phyloP scores from a whole-genome alignment of 2,329 filamentous ascomycete genomes.

The Tolypocladium paradoxum region DNA sequence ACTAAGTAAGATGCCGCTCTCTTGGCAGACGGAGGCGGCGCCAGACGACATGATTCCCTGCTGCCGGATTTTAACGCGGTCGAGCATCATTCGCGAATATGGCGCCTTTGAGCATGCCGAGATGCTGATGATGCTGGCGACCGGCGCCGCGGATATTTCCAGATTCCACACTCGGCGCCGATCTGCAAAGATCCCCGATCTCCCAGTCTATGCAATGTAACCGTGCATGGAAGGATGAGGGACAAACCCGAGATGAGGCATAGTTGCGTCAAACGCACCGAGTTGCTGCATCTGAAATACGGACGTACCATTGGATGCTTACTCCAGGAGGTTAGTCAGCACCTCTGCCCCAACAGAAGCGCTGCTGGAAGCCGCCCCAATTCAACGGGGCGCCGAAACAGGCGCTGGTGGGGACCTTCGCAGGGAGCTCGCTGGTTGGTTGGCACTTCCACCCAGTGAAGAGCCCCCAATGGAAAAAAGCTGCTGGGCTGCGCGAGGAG shows the following conservation, averaged over 20 bases:
- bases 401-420: constrained; percentile 4
- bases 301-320: no score
- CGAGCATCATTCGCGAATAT: constrained; percentile 8
- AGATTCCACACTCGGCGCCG: no score
- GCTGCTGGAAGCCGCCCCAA: background rate
- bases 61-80: constrained; percentile 12
- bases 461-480: constrained; percentile 7
- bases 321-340: no score
- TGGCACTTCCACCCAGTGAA: background rate
- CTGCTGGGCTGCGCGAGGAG: constrained; percentile 1
- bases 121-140: background rate
- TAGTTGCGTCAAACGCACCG: no score
- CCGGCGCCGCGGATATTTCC: background rate
- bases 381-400: constrained; percentile 6
- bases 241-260: no score
- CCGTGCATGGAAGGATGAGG: no score
- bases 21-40: constrained; percentile 11
- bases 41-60: constrained; percentile 12
- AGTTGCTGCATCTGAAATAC: no score
- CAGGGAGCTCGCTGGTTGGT: constrained; percentile 4
- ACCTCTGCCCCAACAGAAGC: constrained; percentile 7
- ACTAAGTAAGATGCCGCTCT: constrained; percentile 12
- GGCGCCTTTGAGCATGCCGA: background rate
- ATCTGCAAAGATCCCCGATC: background rate
- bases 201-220: no score